Conservation (phyloP, 140 eudicot species). For the Senecio squalidus region DNA sequence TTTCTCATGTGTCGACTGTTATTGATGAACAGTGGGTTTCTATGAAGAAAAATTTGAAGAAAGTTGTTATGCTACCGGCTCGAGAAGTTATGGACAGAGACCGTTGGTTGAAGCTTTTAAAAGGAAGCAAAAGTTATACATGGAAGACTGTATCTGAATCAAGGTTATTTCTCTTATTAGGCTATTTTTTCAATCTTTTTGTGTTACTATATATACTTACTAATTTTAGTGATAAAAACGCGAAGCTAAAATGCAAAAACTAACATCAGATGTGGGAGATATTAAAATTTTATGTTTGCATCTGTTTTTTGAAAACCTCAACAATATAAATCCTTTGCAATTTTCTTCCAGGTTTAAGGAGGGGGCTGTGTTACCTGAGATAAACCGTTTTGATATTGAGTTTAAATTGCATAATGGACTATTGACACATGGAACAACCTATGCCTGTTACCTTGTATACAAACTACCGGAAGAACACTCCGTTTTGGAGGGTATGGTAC, state of each 20-base stretch:
- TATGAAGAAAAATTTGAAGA: background rate
- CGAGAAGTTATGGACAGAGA: background rate
- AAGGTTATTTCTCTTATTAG: too few relatives aligned
- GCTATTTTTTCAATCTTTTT: background rate
- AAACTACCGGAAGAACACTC: background rate
- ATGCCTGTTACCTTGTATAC: conserved; percentile 12
- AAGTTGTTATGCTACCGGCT: background rate
- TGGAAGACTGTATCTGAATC: conserved; percentile 12
- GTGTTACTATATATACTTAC: background rate
- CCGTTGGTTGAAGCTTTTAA: background rate
- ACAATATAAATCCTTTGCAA: too few relatives aligned
- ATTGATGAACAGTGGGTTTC: background rate
- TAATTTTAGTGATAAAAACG: too few relatives aligned
- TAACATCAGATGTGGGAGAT: too few relatives aligned
- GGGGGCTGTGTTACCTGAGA: background rate
- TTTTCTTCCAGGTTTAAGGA: background rate
- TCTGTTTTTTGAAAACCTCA: too few relatives aligned
- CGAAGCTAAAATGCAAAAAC: too few relatives aligned
- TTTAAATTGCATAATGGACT: background rate
- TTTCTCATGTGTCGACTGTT: too few relatives aligned
- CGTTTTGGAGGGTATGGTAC: background rate
- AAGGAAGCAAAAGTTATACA: background rate
- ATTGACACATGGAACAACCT: background rate
- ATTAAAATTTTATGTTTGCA: too few relatives aligned
- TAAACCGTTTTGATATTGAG: background rate